These are phyloP conservation scores for Ophiosphaerella herpotricha DNA, from an alignment of 2,329 filamentous ascomycete genomes.

Conservation along the genomic window DNA sequence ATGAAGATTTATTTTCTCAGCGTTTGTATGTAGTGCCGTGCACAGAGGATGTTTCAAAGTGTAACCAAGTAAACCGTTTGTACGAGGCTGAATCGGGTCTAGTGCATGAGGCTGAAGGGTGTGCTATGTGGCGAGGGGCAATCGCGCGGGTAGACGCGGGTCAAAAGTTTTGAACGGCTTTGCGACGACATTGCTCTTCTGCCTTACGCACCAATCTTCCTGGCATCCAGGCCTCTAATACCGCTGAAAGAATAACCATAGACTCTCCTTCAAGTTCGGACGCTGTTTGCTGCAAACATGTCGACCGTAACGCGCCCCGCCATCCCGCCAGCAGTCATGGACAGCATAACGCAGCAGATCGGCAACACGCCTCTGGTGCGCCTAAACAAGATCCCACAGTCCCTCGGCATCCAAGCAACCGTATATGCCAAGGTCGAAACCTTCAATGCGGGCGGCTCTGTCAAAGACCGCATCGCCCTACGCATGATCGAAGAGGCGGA, in stretches of 20 bases:
- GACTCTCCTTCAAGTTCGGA: not conserved
- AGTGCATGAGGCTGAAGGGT: conserved; percentile 4
- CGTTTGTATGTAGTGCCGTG: not conserved
- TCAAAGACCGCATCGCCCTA: conserved; percentile 93
- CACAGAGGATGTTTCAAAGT: not conserved
- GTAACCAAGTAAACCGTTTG: not conserved
- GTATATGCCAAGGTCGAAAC: conserved; percentile 92
- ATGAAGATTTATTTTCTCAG: too few species aligned
- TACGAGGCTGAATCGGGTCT: not conserved
- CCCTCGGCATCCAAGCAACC: conserved; percentile 83
- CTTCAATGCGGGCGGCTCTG: conserved; percentile 91
- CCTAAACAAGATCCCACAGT: conserved; percentile 90
- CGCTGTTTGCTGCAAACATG: conserved; percentile 41
- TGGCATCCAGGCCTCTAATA: conserved; percentile 1
- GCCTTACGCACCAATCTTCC: not conserved
- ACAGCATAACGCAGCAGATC: conserved; percentile 82
- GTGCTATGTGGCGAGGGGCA: not conserved
- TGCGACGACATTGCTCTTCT: conserved; percentile 12
- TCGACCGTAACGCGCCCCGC: conserved; percentile 55
- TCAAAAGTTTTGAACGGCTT: conserved; percentile 16
- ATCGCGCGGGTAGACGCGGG: conserved; percentile 20
- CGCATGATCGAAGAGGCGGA: conserved; percentile 98
- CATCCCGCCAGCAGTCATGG: conserved; percentile 61
- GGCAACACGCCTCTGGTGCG: conserved; percentile 95
- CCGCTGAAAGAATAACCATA: not conserved